Percentiles rank a stretch among this genome's conserved stretches.
These are phyloP conservation scores for Arthrobotrys sphaeroides DNA, from an alignment of 2,329 filamentous ascomycete genomes.

Conservation along the genomic window DNA sequence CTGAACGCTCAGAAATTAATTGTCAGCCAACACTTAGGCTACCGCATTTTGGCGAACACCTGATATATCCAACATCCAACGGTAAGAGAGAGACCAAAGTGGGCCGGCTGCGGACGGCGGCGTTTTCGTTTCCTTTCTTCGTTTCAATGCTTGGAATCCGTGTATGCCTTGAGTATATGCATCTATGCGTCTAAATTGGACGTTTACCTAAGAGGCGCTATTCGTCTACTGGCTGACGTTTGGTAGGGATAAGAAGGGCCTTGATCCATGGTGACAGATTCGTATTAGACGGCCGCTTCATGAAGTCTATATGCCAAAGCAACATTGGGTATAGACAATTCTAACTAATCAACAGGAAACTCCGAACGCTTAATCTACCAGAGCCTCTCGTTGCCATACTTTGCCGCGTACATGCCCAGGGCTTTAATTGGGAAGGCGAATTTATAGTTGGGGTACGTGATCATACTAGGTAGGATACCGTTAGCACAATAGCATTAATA, in stretches of 20 bases:
- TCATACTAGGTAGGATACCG: constrained; percentile 72
- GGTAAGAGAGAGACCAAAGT: not conserved
- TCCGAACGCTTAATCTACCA: constrained; percentile 16
- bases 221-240: too few relatives aligned
- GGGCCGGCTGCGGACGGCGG: not conserved
- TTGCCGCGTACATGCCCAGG: constrained; percentile 83
- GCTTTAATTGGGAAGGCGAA: constrained; percentile 95
- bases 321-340: not conserved
- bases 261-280: not conserved
- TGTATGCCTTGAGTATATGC: constrained; percentile 7
- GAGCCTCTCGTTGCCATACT: constrained; percentile 69
- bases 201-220: too few relatives aligned
- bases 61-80: not conserved
- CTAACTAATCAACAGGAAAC: not conserved
- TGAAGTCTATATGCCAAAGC: not conserved
- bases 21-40: not conserved
- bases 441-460: constrained; percentile 99
- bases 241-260: too few relatives aligned
- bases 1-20: not conserved
- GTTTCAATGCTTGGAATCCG: not conserved
- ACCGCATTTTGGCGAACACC: too few relatives aligned
- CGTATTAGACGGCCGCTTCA: not conserved
- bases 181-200: too few relatives aligned
- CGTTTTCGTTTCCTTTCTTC: too few relatives aligned
- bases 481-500: not conserved